phyloP scores from a whole-genome alignment of 257 asterid genomes.

The Agastache rugosa region DNA sequence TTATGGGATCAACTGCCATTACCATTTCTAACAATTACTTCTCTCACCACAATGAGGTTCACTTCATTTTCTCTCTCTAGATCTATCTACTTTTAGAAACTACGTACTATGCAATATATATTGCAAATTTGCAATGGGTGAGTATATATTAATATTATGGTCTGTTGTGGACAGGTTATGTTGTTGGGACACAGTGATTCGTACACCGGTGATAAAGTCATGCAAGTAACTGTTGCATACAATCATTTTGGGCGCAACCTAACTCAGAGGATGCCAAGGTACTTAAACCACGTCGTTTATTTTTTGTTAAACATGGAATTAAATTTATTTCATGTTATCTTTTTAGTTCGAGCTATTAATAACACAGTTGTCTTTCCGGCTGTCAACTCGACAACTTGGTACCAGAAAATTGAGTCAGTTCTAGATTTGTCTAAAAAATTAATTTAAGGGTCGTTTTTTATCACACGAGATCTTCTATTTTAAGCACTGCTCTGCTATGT shows the following conservation, averaged over 20 bases:
- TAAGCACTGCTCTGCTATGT: not conserved
- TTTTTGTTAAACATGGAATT: not conserved
- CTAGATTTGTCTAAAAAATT: too few relatives aligned
- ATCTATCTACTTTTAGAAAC: too few relatives aligned
- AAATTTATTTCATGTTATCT: too few relatives aligned
- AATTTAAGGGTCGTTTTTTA: too few relatives aligned
- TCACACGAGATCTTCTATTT: too few relatives aligned
- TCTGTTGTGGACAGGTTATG: conserved; percentile 42
- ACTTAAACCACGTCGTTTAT: not conserved
- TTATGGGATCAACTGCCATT: conserved; percentile 60
- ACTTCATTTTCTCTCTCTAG: not conserved
- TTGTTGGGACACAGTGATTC: conserved; percentile 57
- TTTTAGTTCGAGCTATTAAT: too few relatives aligned
- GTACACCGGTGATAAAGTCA: conserved; percentile 43
- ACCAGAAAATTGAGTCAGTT: too few relatives aligned
- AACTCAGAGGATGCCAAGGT: conserved; percentile 66
- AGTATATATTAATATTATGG: too few relatives aligned
- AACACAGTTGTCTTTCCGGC: too few relatives aligned
- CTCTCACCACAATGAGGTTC: conserved; percentile 55
- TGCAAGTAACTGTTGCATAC: conserved; percentile 62
- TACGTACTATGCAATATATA: too few relatives aligned
- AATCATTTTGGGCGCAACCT: conserved; percentile 60
- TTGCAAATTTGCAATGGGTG: too few relatives aligned
- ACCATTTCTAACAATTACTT: conserved; percentile 60
- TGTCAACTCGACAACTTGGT: too few relatives aligned